Evolutionary conservation across 805 yeast species (phyloP).

Genomic region (Wickerhamomyces tratensis): DNA sequence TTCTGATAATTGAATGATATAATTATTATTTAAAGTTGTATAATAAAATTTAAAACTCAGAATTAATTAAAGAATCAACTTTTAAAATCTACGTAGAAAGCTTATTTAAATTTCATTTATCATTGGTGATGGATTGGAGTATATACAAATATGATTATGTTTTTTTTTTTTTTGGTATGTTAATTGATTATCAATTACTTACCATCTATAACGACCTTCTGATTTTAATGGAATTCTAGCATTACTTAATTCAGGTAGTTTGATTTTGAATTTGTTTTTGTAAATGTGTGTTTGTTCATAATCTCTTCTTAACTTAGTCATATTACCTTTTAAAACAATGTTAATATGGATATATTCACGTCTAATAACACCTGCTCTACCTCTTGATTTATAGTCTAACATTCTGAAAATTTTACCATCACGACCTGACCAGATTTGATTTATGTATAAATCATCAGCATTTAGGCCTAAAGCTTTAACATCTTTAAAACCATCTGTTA

Average conservation of each 20-base stretch:
- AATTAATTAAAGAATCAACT: no score
- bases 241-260: conserved; percentile 32
- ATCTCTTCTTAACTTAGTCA: conserved; percentile 49
- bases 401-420: conserved; percentile 71
- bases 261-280: conserved; percentile 41
- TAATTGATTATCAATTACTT: neutral
- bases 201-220: conserved; percentile 51
- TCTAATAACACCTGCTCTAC: conserved; percentile 70
- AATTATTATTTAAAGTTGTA: no score
- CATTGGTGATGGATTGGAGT: conserved; percentile 21
- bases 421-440: conserved; percentile 85
- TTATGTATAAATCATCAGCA: conserved; percentile 55
- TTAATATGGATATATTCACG: conserved; percentile 77
- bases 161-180: no score
- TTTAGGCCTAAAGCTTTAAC: conserved; percentile 51
- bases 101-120: no score
- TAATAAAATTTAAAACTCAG: no score
- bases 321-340: conserved; percentile 61
- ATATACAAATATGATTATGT: neutral
- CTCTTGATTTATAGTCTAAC: conserved; percentile 81
- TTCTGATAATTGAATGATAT: conserved; percentile 29
- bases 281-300: conserved; percentile 42
- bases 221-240: conserved; percentile 37
- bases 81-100: no score
- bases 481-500: conserved; percentile 63